Base-by-base conservation (phyloP, 805 yeast genomes). In the Teunomyces atbi region DNA sequence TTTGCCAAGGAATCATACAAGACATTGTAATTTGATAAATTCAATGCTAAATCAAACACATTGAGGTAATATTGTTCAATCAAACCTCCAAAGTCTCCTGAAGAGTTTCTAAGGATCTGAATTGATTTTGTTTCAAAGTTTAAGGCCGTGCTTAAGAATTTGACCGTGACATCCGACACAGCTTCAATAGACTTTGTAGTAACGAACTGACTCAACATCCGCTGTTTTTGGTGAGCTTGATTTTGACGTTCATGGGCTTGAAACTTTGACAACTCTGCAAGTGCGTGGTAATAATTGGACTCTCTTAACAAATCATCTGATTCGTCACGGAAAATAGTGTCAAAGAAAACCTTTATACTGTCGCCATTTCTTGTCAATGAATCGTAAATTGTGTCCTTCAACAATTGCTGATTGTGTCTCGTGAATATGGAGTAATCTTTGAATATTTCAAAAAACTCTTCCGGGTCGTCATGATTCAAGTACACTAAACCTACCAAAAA, bases 401-500 rank as follows among this genome's bases (percentile, higher is more conserved):
- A 30, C 16, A 41, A 16, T 16, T 41, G 16, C 13, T 41, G 26
- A 20, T 21, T 29, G 5, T 41, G 26, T 8, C 47, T 42, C 2
- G 52, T 49, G 39, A 64, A 64, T 5, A 51, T 40, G 11, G 53
- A 53, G 44, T 58, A 65, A 35, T 59, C 53, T 26, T 53, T 46
- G 42, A 66, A 67, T 4, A 54, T 53, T 1, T 53, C 48, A 35
- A 52, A 56, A 39, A 61, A 65, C 30, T 54, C 52, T 1, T 45
- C 47, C 5, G 64, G 56, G 15, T 63, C 62, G 41, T 59, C 51
- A 41, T 65, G 67, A 29, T 66, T 59, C 42, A 69, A 58, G 45
- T 61, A 54, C 1, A 69, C 59, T 27, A 72, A 50, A 2, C 75
- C 77, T 23, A 60, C 58, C 37, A 72, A 61, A 34, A 67, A 64